Evolutionary conservation across 2,329 filamentous ascomycete genomes (phyloP).

Genomic region (Cercospora brassicicola): DNA sequence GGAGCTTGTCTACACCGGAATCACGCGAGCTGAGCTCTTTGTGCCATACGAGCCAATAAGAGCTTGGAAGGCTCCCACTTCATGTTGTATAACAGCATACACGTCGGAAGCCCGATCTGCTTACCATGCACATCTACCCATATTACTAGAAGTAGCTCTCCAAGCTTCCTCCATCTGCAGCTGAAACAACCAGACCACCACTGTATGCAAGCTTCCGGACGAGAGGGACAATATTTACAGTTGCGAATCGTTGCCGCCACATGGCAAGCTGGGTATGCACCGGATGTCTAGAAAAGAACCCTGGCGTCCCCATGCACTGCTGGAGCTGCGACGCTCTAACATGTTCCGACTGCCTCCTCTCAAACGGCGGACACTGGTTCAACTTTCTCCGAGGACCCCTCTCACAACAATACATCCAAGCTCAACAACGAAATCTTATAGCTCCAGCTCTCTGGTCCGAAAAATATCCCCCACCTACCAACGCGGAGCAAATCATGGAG

Average conservation of each 20-base stretch:
- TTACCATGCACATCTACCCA: background rate
- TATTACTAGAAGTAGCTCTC: background rate
- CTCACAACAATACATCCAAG: conserved; percentile 11
- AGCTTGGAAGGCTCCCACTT: background rate
- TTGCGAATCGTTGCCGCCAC: background rate
- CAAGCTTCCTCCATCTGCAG: background rate
- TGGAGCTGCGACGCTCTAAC: conserved; percentile 4
- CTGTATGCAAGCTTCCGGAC: background rate
- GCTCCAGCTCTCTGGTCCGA: conserved; percentile 1
- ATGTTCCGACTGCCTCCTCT: conserved; percentile 11
- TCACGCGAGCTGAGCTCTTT: conserved; percentile 8
- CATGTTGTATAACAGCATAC: background rate
- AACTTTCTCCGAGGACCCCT: background rate
- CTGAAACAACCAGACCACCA: background rate
- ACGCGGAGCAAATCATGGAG: conserved; percentile 4
- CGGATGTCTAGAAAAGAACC: conserved; percentile 9
- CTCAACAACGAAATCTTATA: conserved; percentile 5
- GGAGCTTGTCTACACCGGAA: conserved; percentile 5
- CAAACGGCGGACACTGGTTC: conserved; percentile 10
- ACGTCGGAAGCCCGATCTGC: background rate
- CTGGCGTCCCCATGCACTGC: conserved; percentile 1
- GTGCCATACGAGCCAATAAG: background rate
- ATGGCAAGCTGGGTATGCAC: conserved; percentile 11
- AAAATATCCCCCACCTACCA: background rate
- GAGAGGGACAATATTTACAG: background rate